Percentiles rank a stretch among this genome's conserved stretches.
These are phyloP conservation scores for Neurospora sp. DNA, from an alignment of 495 filamentous ascomycete species.

Conservation along the genomic window DNA sequence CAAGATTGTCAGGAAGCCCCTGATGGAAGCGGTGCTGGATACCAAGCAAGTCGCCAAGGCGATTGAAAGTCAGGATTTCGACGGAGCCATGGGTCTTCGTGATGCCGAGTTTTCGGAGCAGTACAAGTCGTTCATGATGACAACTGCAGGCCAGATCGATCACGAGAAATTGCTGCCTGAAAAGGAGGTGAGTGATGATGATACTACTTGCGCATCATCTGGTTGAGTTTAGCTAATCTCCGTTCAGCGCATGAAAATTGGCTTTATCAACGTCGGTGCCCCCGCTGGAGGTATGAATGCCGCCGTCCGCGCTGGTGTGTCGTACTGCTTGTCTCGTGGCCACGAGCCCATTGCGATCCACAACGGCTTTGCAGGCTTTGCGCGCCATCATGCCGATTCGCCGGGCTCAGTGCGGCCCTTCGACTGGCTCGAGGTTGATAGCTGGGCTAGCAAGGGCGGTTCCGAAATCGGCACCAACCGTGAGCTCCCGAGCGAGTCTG, in stretches of 20 bases:
- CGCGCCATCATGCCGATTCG: slow-evolving; percentile 76
- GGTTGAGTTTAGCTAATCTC: slow-evolving; percentile 10
- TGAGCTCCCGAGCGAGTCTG: slow-evolving; percentile 73
- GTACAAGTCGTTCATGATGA: slow-evolving; percentile 80
- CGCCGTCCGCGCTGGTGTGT: slow-evolving; percentile 85
- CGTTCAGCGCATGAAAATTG: slow-evolving; percentile 74
- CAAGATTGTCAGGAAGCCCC: slow-evolving; percentile 82
- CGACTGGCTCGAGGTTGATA: slow-evolving; percentile 85
- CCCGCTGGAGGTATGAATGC: slow-evolving; percentile 99
- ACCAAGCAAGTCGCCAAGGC: slow-evolving; percentile 75
- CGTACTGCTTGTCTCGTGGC: slow-evolving; percentile 90
- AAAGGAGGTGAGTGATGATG: slow-evolving; percentile 51
- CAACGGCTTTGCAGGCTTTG: slow-evolving; percentile 94
- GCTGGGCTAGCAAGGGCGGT: slow-evolving; percentile 92
- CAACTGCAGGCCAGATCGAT: slow-evolving; percentile 50
- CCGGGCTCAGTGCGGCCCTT: slow-evolving; percentile 80
- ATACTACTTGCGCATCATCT: neutral
- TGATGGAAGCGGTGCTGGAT: slow-evolving; percentile 77
- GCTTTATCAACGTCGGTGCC: slow-evolving; percentile 92
- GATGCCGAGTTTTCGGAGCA: slow-evolving; percentile 95
- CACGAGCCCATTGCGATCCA: slow-evolving; percentile 87
- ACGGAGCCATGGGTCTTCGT: slow-evolving; percentile 71
- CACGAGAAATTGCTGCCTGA: slow-evolving; percentile 46
- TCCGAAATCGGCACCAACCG: slow-evolving; percentile 98
- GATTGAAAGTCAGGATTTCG: slow-evolving; percentile 76